These are phyloP conservation scores for Grigorovia jiainica DNA, from an alignment of 805 yeast species.

Conservation along the genomic window DNA sequence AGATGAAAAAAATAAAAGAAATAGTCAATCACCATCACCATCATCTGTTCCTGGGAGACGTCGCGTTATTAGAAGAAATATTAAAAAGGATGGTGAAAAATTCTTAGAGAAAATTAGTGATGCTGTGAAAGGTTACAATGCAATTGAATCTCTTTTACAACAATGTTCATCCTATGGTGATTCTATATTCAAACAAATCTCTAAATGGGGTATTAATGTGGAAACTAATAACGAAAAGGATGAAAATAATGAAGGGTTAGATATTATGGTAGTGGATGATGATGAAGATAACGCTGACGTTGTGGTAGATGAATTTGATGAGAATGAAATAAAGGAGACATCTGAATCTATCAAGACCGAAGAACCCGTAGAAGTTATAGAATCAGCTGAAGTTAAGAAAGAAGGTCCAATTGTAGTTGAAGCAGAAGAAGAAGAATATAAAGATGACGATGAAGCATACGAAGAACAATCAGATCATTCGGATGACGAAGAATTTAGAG, in stretches of 20 bases:
- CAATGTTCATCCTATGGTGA: constrained; percentile 74
- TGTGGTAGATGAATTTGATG: constrained; percentile 25
- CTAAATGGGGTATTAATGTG: constrained; percentile 79
- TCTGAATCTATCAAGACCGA: constrained; percentile 25
- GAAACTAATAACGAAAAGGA: constrained; percentile 41
- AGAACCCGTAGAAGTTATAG: constrained; percentile 1
- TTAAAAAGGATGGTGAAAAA: constrained; percentile 60
- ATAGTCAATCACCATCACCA: constrained; percentile 7
- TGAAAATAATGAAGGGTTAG: constrained; percentile 29
- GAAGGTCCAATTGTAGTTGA: neutral
- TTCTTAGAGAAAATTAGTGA: constrained; percentile 60
- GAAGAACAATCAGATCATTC: neutral
- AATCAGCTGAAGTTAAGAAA: neutral
- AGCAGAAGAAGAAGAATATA: neutral
- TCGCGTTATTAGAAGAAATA: constrained; percentile 32
- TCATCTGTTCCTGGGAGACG: constrained; percentile 12
- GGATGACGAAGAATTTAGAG: neutral
- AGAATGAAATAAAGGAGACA: constrained; percentile 21
- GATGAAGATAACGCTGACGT: constrained; percentile 25
- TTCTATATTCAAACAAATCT: constrained; percentile 60
- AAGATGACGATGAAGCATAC: neutral
- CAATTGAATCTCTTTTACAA: constrained; percentile 85
- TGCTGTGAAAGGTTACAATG: constrained; percentile 79
- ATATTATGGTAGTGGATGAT: constrained; percentile 17
- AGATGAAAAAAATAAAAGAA: constrained; percentile 21